Percentiles rank a stretch among this genome's conserved stretches.
Evolutionary conservation across 257 asterid genomes (phyloP).

Genomic region (Anisodus acutangulus): DNA sequence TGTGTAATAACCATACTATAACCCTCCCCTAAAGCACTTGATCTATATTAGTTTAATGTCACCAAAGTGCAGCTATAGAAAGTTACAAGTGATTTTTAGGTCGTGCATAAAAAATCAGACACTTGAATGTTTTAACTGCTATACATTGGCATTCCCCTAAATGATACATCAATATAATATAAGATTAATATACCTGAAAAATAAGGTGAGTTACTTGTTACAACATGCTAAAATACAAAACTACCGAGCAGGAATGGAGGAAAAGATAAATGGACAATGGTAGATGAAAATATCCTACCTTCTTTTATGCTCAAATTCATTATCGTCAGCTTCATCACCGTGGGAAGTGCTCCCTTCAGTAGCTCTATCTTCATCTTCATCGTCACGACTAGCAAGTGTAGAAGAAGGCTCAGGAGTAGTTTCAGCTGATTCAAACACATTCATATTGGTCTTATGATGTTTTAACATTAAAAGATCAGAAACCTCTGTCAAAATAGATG

Average conservation of each 20-base stretch:
- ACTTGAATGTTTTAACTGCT: not conserved
- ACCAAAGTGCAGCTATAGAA: not conserved
- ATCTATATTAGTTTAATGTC: not conserved
- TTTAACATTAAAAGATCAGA: slow-evolving; percentile 34
- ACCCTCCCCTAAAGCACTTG: not conserved
- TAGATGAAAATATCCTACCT: slow-evolving; percentile 44
- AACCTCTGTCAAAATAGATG: slow-evolving; percentile 31
- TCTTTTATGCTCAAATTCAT: slow-evolving; percentile 57
- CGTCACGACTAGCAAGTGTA: slow-evolving; percentile 37
- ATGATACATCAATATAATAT: not conserved
- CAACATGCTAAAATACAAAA: not conserved
- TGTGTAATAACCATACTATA: not conserved
- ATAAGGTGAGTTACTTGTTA: not conserved
- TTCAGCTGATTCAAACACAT: slow-evolving; percentile 35
- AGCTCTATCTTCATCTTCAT: slow-evolving; percentile 47
- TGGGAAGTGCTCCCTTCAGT: slow-evolving; percentile 51
- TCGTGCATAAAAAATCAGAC: not conserved
- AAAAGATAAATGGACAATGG: not conserved
- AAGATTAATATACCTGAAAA: not conserved
- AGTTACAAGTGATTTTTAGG: not conserved
- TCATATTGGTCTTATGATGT: slow-evolving; percentile 22
- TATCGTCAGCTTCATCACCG: slow-evolving; percentile 53
- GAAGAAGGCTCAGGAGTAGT: slow-evolving; percentile 42
- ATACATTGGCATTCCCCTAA: not conserved
- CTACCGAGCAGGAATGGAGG: not conserved